Base-by-base conservation (phyloP, 2,329 filamentous ascomycete genomes). In the Pseudogymnoascus sp. region DNA sequence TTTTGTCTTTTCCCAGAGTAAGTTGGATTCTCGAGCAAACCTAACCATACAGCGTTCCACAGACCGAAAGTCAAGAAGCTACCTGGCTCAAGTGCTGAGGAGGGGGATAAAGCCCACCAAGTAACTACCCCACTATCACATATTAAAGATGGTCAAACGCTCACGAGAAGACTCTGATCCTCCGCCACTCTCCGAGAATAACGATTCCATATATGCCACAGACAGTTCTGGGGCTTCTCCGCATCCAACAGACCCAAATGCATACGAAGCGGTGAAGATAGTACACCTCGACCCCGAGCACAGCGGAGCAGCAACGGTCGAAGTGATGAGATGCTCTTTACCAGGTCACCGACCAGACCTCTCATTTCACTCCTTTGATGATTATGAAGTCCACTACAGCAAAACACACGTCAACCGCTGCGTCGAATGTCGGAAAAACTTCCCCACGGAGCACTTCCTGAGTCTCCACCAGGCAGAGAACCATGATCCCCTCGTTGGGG, bases 401-500 rank as follows among this genome's bases (percentile, higher is more conserved):
- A 87, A 90, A 72, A 80, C 83, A 21, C 95, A 97, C 75, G 84
- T 86, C 65, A 93, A 97, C 74, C 85, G 93, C 47, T 99, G 95
- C 73, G 79, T 86, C 8, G 88, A 92, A 71, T 99, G 95, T 74
- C 81, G 83, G 63, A 91, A 85, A 73, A 97, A 97, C 73, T 91
- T 97, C 67, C 95, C 95, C 1, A 92, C 91, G 0, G 82, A 87
- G 37, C 87, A 93, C 73, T 86, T 95, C 63, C 80, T 99, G 61
- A 80, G 83, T 64, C 76, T 97, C 54, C 95, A 99, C 73, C 93
- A 96, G 68, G 86, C 93, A 69, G 95, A 97, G 75, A 90, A 88
- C 68, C 95, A 97, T 75, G 92, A 99, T 76, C 85, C 91, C 6
- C 82, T 97, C 65, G 81, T 84, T 40, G 86, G 85, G 60, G 83